These are phyloP conservation scores for Podila epicladia DNA, from an alignment of 192 early-diverging fungal species.

Conservation along the genomic window DNA sequence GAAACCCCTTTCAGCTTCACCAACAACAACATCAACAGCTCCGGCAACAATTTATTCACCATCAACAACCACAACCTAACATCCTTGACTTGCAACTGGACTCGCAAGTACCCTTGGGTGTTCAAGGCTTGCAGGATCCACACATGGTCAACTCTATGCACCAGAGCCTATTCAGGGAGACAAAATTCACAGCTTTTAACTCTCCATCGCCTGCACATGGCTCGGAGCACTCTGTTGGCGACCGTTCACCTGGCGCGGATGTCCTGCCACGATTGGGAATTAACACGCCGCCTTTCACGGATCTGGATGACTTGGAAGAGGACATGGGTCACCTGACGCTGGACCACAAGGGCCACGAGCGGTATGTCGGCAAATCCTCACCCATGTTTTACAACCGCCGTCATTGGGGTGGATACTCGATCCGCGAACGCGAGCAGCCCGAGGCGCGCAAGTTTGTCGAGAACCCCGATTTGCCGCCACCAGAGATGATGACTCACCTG, in stretches of 20 bases:
- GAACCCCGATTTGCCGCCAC: slow-evolving; percentile 62
- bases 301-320: slow-evolving; percentile 62
- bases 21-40: slow-evolving; percentile 7
- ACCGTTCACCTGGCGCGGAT: slow-evolving; percentile 17
- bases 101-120: slow-evolving; percentile 23
- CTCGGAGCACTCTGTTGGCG: slow-evolving; percentile 29
- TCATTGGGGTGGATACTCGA: slow-evolving; percentile 54
- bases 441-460: slow-evolving; percentile 43
- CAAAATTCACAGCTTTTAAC: slow-evolving; percentile 18
- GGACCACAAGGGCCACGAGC: slow-evolving; percentile 75
- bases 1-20: background rate
- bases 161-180: slow-evolving; percentile 24
- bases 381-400: slow-evolving; percentile 70
- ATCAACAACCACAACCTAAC: slow-evolving; percentile 10
- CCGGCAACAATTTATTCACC: background rate
- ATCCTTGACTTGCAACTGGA: slow-evolving; percentile 21
- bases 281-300: slow-evolving; percentile 45
- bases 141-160: slow-evolving; percentile 24
- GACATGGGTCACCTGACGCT: slow-evolving; percentile 72
- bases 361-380: slow-evolving; percentile 78
- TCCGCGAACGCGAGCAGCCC: slow-evolving; percentile 48
- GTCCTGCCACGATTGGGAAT: slow-evolving; percentile 16
- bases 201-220: slow-evolving; percentile 34
- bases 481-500: slow-evolving; percentile 66
- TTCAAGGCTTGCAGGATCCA: slow-evolving; percentile 10